Conservation (phyloP, 108 stramenopile species). For the Craspedostauros australis region DNA sequence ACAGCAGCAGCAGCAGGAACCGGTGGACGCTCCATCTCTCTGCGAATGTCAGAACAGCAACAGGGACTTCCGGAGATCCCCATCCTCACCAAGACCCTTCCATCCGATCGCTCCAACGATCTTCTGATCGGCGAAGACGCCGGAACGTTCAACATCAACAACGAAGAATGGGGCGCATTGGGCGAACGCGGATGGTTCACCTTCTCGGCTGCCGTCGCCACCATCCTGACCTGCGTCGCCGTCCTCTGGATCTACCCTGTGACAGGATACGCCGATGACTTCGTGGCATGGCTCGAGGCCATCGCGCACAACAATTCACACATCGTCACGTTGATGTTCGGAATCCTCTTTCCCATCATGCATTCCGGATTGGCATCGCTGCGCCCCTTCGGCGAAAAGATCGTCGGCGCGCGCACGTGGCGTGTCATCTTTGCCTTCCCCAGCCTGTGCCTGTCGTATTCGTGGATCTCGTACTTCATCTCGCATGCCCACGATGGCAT, state of each 20-base stretch:
- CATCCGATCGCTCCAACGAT: slow-evolving; percentile 50
- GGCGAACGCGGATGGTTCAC: slow-evolving; percentile 67
- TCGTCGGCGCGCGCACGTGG: slow-evolving; percentile 88
- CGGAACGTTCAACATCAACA: slow-evolving; percentile 42
- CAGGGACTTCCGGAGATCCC: slow-evolving; percentile 29
- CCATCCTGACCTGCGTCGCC: slow-evolving; percentile 68
- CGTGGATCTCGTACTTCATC: slow-evolving; percentile 93
- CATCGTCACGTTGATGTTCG: slow-evolving; percentile 48
- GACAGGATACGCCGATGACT: slow-evolving; percentile 72
- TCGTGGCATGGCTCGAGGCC: slow-evolving; percentile 53
- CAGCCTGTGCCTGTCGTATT: slow-evolving; percentile 80
- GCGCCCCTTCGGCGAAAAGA: slow-evolving; percentile 80
- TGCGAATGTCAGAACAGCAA: too few relatives aligned
- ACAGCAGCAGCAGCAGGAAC: too few relatives aligned
- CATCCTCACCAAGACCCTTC: slow-evolving; percentile 41
- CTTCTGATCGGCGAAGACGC: slow-evolving; percentile 68
- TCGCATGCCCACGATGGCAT: slow-evolving; percentile 90
- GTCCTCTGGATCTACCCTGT: slow-evolving; percentile 66
- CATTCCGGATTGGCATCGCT: slow-evolving; percentile 94
- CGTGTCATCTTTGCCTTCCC: slow-evolving; percentile 92
- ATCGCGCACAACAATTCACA: slow-evolving; percentile 32
- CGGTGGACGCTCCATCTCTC: too few relatives aligned
- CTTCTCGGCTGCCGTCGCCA: slow-evolving; percentile 62
- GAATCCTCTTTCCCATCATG: slow-evolving; percentile 82
- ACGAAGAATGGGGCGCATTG: slow-evolving; percentile 56